Percentiles rank a stretch among this genome's conserved stretches.
Conservation (phyloP, 1,284 basidiomycete genomes). For the Anthracocystis panici-leucophaei region DNA sequence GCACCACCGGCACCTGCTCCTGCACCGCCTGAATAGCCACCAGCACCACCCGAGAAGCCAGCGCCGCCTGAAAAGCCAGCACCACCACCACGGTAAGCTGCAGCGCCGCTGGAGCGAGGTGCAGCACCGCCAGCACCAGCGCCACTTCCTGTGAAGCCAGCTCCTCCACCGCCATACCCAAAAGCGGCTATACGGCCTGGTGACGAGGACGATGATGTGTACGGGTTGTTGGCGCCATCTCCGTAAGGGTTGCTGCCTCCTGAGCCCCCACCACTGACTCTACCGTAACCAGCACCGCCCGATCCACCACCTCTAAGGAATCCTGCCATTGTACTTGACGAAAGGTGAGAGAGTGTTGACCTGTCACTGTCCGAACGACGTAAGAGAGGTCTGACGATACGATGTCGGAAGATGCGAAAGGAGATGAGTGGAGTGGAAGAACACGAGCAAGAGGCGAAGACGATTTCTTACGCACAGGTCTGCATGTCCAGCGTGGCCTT, state of each 20-base stretch:
- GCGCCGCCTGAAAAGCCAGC: constrained; percentile 20
- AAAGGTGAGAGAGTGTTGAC: not conserved
- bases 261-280: constrained; percentile 25
- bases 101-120: constrained; percentile 32
- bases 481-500: not conserved
- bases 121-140: constrained; percentile 20
- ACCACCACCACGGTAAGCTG: constrained; percentile 32
- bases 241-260: constrained; percentile 38
- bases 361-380: not conserved
- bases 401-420: too few species aligned
- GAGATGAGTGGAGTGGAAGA: not conserved
- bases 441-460: not conserved
- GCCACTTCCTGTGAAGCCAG: constrained; percentile 23
- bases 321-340: constrained; percentile 42
- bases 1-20: constrained; percentile 3
- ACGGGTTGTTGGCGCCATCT: constrained; percentile 35
- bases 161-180: constrained; percentile 30
- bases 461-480: not conserved
- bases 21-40: too few species aligned
- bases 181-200: constrained; percentile 25
- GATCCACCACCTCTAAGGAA: constrained; percentile 52
- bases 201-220: constrained; percentile 27
- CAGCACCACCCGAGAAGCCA: constrained; percentile 16
- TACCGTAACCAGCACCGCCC: constrained; percentile 43
- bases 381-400: not conserved